Base-by-base conservation (phyloP, 495 filamentous ascomycete species). In the Aspergillus saccharolyticus region DNA sequence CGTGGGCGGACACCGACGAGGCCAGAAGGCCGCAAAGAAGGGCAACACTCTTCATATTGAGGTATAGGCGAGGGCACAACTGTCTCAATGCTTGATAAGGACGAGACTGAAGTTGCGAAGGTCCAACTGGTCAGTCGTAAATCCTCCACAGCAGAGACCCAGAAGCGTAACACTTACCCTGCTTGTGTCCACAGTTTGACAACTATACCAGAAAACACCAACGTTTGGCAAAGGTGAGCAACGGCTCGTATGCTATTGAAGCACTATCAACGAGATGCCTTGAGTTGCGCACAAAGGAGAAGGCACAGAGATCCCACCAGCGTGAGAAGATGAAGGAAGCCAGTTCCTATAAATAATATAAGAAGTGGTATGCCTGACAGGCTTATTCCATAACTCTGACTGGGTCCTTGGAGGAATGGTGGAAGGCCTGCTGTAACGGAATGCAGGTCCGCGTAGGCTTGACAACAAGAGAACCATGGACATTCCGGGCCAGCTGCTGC, bases 41-140 rank as follows among this genome's bases (percentile, higher is more conserved):
- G 7, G 70, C 48, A 44, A 68, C 47, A 44, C 61, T 64, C 71
- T 77, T 76, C 76, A 78, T 78, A 42, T 55, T 73, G 75, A 53
- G 12, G 4, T 39, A 12, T 15, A 39, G 2, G 12, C 4, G 33
- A 39, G 2, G 4, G 33, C 12, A 2, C 14, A 12, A 39, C 2
- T 39, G 33, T 5, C 33, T 39, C 2, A 4, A 9, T 28, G 33
- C 12, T 6, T 2, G 33, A 12, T 39, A 15, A 12, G 33, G 33
- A 39, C 2, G 4, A 5, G 33, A 39, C 2, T 39, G 25, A 15
- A 39, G 33, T 12, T 39, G 33, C 12, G 33, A 12, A 9, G 14
- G 14, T 10, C 2, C 4, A 12, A 39, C 33, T 10, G 33, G 14
- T 39, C 14, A 39, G 33, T 39, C 33, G 33, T 39, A 12, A 12